These are phyloP conservation scores for Nymphaea thermarum DNA, from an alignment of 164 flowering plant genomes.

Conservation along the genomic window DNA sequence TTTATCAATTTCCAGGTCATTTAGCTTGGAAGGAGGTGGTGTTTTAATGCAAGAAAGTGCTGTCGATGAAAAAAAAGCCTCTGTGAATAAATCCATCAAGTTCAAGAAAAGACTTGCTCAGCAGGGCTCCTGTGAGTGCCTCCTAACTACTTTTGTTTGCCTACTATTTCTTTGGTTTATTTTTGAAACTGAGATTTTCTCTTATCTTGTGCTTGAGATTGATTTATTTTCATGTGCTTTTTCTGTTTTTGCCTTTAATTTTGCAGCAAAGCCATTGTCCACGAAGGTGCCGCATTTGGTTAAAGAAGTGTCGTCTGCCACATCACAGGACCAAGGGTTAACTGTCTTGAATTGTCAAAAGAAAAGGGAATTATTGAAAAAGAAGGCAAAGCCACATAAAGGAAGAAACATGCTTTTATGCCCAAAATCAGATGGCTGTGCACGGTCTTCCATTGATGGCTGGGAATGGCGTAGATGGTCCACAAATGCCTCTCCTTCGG, in stretches of 20 bases:
- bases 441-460: slow-evolving; percentile 79
- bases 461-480: slow-evolving; percentile 99
- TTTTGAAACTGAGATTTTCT: too few relatives aligned
- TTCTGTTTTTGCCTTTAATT: background rate
- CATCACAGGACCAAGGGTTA: background rate
- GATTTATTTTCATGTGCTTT: too few relatives aligned
- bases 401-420: slow-evolving; percentile 20
- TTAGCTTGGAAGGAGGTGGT: background rate
- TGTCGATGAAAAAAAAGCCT: background rate
- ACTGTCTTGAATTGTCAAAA: background rate
- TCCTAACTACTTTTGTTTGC: too few relatives aligned
- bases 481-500: slow-evolving; percentile 54
- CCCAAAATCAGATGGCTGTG: slow-evolving; percentile 86
- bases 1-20: background rate
- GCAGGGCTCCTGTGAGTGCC: background rate
- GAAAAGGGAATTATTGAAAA: slow-evolving; percentile 11
- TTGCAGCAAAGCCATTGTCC: background rate
- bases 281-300: background rate
- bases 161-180: too few relatives aligned
- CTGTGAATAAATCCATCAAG: background rate
- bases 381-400: slow-evolving; percentile 27
- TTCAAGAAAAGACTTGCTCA: background rate
- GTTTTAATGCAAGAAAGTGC: background rate
- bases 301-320: background rate
- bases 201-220: background rate